Evolutionary conservation across 2,329 filamentous ascomycete species (phyloP), one percentile per base, ranked within the genome.

Genomic region (Xylariaceae sp.): DNA sequence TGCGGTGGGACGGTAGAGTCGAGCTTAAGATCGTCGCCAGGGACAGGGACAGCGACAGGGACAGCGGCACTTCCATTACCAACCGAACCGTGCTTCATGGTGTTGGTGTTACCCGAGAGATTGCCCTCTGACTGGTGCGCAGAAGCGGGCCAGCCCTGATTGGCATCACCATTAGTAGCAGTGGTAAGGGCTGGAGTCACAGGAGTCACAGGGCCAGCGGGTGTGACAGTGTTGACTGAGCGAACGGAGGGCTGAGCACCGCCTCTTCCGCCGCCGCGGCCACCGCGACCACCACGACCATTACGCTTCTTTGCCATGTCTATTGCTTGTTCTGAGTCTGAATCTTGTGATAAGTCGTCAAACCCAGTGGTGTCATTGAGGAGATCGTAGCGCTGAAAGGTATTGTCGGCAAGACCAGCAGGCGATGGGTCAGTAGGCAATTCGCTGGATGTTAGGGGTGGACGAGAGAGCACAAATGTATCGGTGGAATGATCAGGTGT

Each of bases 241-340:
- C 58, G 57, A 50, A 51, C 50, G 51, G 64, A 62, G 56, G 62
- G 34, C 51, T 62, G 69, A 54, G 61, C 51, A 58, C 66, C 65
- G 52, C 67, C 64, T 57, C 70, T 67, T 57, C 66, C 71, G 23
- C 23, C 23, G 23, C 23, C 23, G 23, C 23, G 23, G 23, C 23
- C 23, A 5, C 23, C 23, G 23, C 23, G 23, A 30, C 23, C 23
- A 30, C 23, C 23, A 58, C 68, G 67, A 60, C 65, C 67, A 44
- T 62, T 63, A 56, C 71, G 71, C 55, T 66, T 70, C 65, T 65
- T 71, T 62, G 67, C 51, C 56, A 67, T 62, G 42, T 67, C 63
- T 67, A 67, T 67, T 52, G 55, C 61, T 50, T 48, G 34, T 18
- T 53, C 10, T 42, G 59, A 55, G 4, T 34, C 53, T 35, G 65